phyloP scores from a whole-genome alignment of 2,329 filamentous ascomycete genomes.

The Aspergillus floridensis region DNA sequence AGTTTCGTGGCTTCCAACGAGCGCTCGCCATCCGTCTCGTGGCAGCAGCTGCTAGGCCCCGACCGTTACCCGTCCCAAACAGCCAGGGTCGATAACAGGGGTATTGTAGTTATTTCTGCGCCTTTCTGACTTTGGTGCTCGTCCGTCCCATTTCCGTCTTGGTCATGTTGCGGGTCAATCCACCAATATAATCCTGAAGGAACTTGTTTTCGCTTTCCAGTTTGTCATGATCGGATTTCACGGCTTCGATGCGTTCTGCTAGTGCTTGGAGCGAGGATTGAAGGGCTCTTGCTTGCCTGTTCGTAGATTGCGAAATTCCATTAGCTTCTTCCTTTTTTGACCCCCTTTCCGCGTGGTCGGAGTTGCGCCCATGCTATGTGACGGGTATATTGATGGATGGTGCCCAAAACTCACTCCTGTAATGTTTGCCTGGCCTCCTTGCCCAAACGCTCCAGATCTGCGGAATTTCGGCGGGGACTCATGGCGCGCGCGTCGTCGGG shows the following conservation, averaged over 20 bases:
- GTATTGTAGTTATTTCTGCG: slow-evolving; percentile 33
- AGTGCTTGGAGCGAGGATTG: slow-evolving; percentile 88
- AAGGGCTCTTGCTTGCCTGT: slow-evolving; percentile 79
- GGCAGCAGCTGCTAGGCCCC: slow-evolving; percentile 11
- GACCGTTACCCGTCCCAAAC: slow-evolving; percentile 13
- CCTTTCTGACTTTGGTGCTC: slow-evolving; percentile 52
- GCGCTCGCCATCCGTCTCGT: slow-evolving; percentile 15
- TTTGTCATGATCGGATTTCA: slow-evolving; percentile 93
- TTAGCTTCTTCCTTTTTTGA: neutral
- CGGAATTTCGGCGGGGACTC: slow-evolving; percentile 87
- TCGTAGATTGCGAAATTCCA: neutral
- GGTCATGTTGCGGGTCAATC: slow-evolving; percentile 74
- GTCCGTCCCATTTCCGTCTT: slow-evolving; percentile 56
- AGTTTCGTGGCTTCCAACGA: slow-evolving; percentile 10
- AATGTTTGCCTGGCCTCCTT: slow-evolving; percentile 70
- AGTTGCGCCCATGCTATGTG: neutral
- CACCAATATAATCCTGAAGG: slow-evolving; percentile 95
- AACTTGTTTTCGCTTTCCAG: slow-evolving; percentile 97
- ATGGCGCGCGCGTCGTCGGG: slow-evolving; percentile 89
- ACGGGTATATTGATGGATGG: neutral
- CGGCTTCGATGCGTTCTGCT: slow-evolving; percentile 89
- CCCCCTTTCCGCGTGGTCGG: too few species aligned
- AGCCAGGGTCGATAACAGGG: slow-evolving; percentile 1
- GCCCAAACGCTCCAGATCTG: slow-evolving; percentile 84
- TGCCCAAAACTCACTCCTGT: slow-evolving; percentile 53